These are phyloP conservation scores for Infundibulicybe gibba DNA, from an alignment of 768 basidiomycete species.

Conservation along the genomic window DNA sequence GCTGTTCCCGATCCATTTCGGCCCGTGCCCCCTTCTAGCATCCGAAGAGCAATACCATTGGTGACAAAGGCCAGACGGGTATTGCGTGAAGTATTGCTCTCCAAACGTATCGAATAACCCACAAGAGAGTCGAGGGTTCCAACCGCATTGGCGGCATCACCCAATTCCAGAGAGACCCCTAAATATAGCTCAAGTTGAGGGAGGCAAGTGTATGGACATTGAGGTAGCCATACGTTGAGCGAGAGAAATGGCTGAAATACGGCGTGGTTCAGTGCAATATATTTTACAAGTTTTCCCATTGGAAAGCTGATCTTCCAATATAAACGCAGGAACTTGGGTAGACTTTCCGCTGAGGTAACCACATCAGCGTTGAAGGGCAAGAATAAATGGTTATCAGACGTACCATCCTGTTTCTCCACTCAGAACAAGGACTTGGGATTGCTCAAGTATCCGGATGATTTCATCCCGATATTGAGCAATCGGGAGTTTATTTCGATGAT, in stretches of 20 bases:
- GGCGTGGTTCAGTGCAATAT: conserved; percentile 91
- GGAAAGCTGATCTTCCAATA: conserved; percentile 85
- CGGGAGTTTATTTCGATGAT: conserved; percentile 73
- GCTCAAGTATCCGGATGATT: conserved; percentile 67
- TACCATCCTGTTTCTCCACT: conserved; percentile 49
- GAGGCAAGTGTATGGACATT: background rate
- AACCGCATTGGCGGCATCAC: conserved; percentile 75
- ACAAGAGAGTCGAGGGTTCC: conserved; percentile 79
- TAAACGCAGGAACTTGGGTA: conserved; percentile 91
- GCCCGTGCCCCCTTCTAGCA: conserved; percentile 87
- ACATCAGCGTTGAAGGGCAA: conserved; percentile 1
- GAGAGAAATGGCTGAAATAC: conserved; percentile 94
- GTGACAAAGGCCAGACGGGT: conserved; percentile 86
- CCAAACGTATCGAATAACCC: conserved; percentile 92
- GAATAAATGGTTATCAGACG: conserved; percentile 7
- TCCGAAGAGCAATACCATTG: conserved; percentile 92
- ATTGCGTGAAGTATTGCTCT: conserved; percentile 77
- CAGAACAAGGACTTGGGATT: conserved; percentile 81
- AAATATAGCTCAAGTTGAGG: conserved; percentile 2
- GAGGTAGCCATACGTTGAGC: conserved; percentile 60
- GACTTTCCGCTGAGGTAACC: conserved; percentile 79
- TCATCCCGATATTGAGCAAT: conserved; percentile 79
- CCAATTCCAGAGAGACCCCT: conserved; percentile 86
- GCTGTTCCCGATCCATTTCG: conserved; percentile 69
- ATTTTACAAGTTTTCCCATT: conserved; percentile 84